phyloP scores from a whole-genome alignment of 768 basidiomycete genomes.

The Tricholoma furcatifolium region DNA sequence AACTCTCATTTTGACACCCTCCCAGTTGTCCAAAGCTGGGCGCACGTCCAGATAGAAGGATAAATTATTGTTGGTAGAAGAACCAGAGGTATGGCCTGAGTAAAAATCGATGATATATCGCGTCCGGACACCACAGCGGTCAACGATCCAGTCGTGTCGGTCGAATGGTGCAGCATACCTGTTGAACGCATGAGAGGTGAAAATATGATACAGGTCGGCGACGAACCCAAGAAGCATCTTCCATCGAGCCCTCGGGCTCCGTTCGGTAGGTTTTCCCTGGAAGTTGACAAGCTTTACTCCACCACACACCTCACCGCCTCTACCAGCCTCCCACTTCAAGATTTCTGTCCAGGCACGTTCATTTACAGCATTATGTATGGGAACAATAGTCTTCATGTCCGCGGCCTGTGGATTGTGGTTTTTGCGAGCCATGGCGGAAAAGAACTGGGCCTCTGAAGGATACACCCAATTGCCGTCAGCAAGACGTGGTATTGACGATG shows the following conservation, averaged over 20 bases:
- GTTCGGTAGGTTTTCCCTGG: slow-evolving; percentile 81
- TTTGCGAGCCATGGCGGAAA: slow-evolving; percentile 94
- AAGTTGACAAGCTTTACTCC: slow-evolving; percentile 85
- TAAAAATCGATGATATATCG: slow-evolving; percentile 99
- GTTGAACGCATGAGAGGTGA: slow-evolving; percentile 13
- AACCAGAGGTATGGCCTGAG: slow-evolving; percentile 61
- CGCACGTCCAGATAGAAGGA: slow-evolving; percentile 95
- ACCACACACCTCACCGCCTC: slow-evolving; percentile 82
- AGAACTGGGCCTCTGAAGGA: slow-evolving; percentile 98
- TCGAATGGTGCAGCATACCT: slow-evolving; percentile 97
- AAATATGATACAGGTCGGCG: neutral
- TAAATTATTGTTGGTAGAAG: slow-evolving; percentile 48
- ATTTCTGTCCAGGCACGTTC: slow-evolving; percentile 89
- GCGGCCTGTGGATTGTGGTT: slow-evolving; percentile 80
- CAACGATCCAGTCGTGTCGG: slow-evolving; percentile 95
- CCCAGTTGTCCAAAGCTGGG: slow-evolving; percentile 93
- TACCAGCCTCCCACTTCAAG: slow-evolving; percentile 76
- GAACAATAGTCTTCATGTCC: slow-evolving; percentile 97
- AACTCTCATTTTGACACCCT: slow-evolving; percentile 83
- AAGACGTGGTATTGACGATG: slow-evolving; percentile 83
- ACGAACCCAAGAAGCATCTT: slow-evolving; percentile 86
- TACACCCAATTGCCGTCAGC: slow-evolving; percentile 88
- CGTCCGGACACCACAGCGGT: slow-evolving; percentile 84
- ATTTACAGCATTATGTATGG: slow-evolving; percentile 99
- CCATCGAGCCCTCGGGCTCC: slow-evolving; percentile 76